Evolutionary conservation across 2,329 filamentous ascomycete genomes (phyloP).

Genomic region (Phialophora macrospora): DNA sequence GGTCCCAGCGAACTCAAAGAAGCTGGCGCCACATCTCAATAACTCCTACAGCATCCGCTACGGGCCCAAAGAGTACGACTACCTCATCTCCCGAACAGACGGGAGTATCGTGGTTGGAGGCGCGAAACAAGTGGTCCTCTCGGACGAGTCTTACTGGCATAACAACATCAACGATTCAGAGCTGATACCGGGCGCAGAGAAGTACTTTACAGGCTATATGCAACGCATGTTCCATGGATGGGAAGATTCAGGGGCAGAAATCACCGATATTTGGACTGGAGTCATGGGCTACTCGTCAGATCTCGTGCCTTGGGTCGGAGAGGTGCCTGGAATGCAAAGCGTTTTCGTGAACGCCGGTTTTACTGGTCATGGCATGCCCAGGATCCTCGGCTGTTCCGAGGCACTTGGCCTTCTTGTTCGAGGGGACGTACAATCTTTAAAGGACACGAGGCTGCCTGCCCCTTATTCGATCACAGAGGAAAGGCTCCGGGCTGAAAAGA

Average conservation of each 20-base stretch:
- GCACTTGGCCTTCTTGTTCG: constrained; percentile 54
- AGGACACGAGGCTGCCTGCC: constrained; percentile 42
- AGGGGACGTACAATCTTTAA: constrained; percentile 33
- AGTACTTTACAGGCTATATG: constrained; percentile 50
- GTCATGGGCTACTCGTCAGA: constrained; percentile 61
- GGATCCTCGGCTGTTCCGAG: constrained; percentile 60
- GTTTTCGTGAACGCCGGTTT: constrained; percentile 65
- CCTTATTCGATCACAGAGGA: constrained; percentile 44
- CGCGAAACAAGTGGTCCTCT: constrained; percentile 54
- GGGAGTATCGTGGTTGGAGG: constrained; percentile 66
- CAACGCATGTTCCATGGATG: constrained; percentile 46
- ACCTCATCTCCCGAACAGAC: constrained; percentile 66
- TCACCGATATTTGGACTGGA: constrained; percentile 48
- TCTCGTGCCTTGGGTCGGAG: constrained; percentile 59
- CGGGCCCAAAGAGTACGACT: constrained; percentile 65
- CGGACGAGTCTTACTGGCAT: constrained; percentile 51
- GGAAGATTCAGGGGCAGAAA: constrained; percentile 47
- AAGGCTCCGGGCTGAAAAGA: constrained; percentile 36
- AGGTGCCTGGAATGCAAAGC: constrained; percentile 50
- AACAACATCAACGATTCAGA: constrained; percentile 50
- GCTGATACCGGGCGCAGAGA: constrained; percentile 43
- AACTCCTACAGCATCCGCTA: constrained; percentile 68
- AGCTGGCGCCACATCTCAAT: constrained; percentile 41
- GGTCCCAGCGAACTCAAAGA: constrained; percentile 31
- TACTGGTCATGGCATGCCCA: constrained; percentile 70